Evolutionary conservation across 2,329 filamentous ascomycete genomes (phyloP).

Genomic region (Nothophoma quercina): DNA sequence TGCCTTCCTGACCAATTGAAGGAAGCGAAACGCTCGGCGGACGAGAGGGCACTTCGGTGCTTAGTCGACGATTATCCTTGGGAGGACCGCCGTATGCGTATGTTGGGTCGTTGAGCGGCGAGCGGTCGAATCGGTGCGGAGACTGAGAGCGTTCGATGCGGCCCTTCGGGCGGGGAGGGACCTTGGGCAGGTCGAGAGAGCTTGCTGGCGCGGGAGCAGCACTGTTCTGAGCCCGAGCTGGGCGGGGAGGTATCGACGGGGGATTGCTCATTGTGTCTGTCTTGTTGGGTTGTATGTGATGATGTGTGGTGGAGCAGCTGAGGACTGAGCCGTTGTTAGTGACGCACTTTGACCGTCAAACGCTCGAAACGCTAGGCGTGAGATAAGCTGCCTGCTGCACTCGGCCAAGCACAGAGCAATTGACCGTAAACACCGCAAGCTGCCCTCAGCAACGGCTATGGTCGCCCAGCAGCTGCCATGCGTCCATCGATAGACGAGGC

Average conservation of each 20-base stretch:
- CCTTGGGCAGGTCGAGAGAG: conserved; percentile 67
- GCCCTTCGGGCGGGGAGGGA: conserved; percentile 80
- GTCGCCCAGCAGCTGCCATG: conserved; percentile 26
- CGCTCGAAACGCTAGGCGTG: conserved; percentile 28
- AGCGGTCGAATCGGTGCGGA: conserved; percentile 80
- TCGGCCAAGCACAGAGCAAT: conserved; percentile 18
- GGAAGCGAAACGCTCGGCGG: conserved; percentile 82
- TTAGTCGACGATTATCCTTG: conserved; percentile 46
- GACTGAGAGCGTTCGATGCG: conserved; percentile 77
- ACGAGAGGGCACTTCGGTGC: conserved; percentile 60
- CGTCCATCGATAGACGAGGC: conserved; percentile 15
- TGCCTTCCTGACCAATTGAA: conserved; percentile 86
- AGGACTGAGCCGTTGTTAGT: conserved; percentile 30
- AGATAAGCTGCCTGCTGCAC: conserved; percentile 34
- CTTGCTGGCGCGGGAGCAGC: conserved; percentile 46
- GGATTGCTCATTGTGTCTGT: conserved; percentile 55
- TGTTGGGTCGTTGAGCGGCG: conserved; percentile 78
- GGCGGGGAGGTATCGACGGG: conserved; percentile 68
- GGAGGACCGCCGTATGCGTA: conserved; percentile 55
- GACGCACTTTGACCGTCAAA: conserved; percentile 23
- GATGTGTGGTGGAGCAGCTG: conserved; percentile 20
- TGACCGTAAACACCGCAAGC: conserved; percentile 21
- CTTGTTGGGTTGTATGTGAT: conserved; percentile 21
- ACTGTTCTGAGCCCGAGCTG: conserved; percentile 61
- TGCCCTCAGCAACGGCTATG: conserved; percentile 25